Percentiles rank a stretch among this genome's conserved stretches.
Conservation (phyloP, 495 filamentous ascomycete genomes). For the Penicillium fimorum region DNA sequence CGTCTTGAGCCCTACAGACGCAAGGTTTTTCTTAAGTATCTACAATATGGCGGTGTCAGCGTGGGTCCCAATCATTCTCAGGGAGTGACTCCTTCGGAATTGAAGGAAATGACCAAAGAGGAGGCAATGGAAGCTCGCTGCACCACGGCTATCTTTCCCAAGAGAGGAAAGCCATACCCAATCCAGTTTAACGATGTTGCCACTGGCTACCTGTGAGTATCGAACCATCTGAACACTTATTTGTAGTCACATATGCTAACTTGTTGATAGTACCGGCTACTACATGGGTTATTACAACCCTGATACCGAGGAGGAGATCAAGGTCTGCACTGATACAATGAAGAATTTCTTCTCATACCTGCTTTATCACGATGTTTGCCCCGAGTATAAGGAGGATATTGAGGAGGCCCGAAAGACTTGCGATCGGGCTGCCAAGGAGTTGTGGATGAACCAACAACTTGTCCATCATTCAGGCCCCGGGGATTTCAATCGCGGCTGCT, state of each 20-base stretch:
- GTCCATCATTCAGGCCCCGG: conserved; percentile 57
- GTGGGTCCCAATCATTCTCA: conserved; percentile 65
- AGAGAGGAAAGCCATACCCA: conserved; percentile 50
- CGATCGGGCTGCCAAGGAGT: conserved; percentile 63
- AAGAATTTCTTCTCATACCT: conserved; percentile 90
- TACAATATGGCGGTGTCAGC: conserved; percentile 81
- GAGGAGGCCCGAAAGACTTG: conserved; percentile 65
- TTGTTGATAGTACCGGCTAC: conserved; percentile 41
- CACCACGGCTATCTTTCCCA: conserved; percentile 27
- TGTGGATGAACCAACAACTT: conserved; percentile 54
- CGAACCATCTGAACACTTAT: background rate
- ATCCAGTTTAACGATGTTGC: conserved; percentile 79
- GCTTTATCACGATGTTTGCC: conserved; percentile 77
- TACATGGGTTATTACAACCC: conserved; percentile 46
- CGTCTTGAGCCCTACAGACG: conserved; percentile 63
- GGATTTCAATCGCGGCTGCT: conserved; percentile 67
- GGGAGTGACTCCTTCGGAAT: conserved; percentile 51
- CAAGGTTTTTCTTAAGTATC: conserved; percentile 72
- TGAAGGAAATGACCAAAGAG: conserved; percentile 56
- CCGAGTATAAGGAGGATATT: conserved; percentile 70
- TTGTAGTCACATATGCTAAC: conserved; percentile 3
- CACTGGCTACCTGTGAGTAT: conserved; percentile 72
- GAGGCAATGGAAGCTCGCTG: conserved; percentile 54
- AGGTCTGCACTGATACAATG: conserved; percentile 58
- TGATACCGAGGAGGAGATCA: conserved; percentile 47